Evolutionary conservation across 176 grass and related monocot genomes (phyloP).

Genomic region (Eleusine indica): DNA sequence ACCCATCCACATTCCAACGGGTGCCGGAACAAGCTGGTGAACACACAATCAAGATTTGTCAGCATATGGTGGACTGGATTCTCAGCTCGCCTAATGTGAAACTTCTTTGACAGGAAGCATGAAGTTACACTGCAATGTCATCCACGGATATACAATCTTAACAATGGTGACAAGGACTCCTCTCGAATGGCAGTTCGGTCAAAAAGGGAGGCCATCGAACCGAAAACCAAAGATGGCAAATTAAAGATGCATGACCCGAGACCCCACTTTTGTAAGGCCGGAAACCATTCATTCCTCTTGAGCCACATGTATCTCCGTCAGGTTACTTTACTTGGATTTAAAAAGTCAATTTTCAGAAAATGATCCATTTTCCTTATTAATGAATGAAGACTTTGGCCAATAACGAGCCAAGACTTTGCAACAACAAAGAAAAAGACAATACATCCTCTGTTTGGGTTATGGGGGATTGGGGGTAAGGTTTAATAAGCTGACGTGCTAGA

Average conservation of each 20-base stretch:
- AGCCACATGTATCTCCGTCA: not conserved
- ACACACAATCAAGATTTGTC: too few species aligned
- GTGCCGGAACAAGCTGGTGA: too few species aligned
- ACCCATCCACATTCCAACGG: too few species aligned
- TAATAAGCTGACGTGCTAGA: too few species aligned
- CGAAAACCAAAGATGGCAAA: not conserved
- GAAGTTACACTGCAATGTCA: too few species aligned
- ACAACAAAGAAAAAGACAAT: not conserved
- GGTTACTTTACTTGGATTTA: not conserved
- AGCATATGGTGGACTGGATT: too few species aligned
- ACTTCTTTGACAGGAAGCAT: not conserved
- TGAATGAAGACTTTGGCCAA: not conserved
- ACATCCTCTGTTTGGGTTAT: too few species aligned
- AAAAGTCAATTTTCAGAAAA: slow-evolving; percentile 20
- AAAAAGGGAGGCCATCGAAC: not conserved
- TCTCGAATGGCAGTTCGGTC: not conserved
- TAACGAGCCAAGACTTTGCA: not conserved
- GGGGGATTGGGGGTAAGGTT: too few species aligned
- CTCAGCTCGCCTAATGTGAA: not conserved
- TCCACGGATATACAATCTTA: not conserved
- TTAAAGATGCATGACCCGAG: too few species aligned
- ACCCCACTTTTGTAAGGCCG: not conserved
- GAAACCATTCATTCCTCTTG: not conserved
- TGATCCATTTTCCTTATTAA: not conserved
- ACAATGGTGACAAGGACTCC: not conserved